Evolutionary conservation across 345 rosid species (phyloP), one percentile per base, ranked within the genome.

Genomic region (Reutealis trisperma): DNA sequence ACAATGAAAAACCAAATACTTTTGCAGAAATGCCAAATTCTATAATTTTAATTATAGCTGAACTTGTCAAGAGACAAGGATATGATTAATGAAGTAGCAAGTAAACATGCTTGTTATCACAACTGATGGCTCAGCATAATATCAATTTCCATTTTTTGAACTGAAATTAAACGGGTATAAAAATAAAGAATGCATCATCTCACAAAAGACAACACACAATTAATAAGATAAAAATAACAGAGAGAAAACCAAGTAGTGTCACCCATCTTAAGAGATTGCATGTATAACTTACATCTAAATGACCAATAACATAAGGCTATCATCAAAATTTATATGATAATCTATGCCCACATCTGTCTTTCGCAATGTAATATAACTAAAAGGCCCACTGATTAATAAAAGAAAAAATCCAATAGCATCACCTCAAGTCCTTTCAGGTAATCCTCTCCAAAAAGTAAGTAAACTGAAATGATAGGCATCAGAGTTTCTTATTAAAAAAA

Each of bases 391-490:
- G 6, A 4, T 37, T 37, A 37, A 37, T 37, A 37, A 37, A 4
- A 37, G 37, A 37, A 37, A 37, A 37, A 37, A 37, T 37, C 41
- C 41, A 37, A 37, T 34, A 37, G 41, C 6, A 37, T 37, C 41
- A 37, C 41, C 41, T 37, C 41, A 37, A 37, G 41, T 37, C 41
- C 41, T 37, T 37, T 37, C 41, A 37, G 41, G 6, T 37, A 37
- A 37, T 37, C 5, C 41, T 7, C 6, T 24, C 25, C 61, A 58
- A 13, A 27, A 61, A 41, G 75, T 71, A 42, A 47, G 22, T 45
- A n/a, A 4, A 60, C n/a, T 44, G n/a, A 55, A 82, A 51, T 14
- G 42, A 81, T 77, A 59, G 22, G 13, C 13, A 60, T 8, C 47
- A 5, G 62, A 63, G 32, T 67, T 51, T 41, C 13, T 63, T 58